Evolutionary conservation across 2,329 filamentous ascomycete species (phyloP).

Genomic region (Aureobasidium sp.): DNA sequence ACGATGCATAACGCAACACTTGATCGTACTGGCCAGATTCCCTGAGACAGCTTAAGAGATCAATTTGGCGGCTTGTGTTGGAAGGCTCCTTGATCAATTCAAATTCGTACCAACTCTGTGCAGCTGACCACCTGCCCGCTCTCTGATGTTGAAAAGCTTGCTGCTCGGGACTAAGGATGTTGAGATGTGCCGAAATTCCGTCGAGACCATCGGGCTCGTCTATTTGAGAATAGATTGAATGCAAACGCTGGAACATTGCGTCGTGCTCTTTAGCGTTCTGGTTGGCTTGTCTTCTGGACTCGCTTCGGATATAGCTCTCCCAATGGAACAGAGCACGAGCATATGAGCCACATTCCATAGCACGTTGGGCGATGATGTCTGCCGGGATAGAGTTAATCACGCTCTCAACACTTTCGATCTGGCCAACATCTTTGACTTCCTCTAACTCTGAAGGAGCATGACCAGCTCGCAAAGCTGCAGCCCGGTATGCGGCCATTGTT

Average conservation of each 20-base stretch:
- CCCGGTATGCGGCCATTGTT: constrained; percentile 34
- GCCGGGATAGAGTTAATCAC: constrained; percentile 64
- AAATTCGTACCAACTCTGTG: constrained; percentile 96
- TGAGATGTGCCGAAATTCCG: constrained; percentile 82
- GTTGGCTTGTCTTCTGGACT: constrained; percentile 32
- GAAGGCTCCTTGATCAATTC: constrained; percentile 61
- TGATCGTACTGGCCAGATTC: constrained; percentile 72
- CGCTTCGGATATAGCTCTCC: constrained; percentile 75
- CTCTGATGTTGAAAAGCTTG: constrained; percentile 90
- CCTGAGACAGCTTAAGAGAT: constrained; percentile 79
- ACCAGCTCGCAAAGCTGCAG: constrained; percentile 39
- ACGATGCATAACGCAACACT: constrained; percentile 13
- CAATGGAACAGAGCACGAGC: constrained; percentile 88
- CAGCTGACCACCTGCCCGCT: constrained; percentile 85
- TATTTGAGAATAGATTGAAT: constrained; percentile 93
- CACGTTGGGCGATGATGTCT: constrained; percentile 69
- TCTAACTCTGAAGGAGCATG: constrained; percentile 42
- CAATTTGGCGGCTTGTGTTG: constrained; percentile 69
- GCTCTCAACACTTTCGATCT: constrained; percentile 60
- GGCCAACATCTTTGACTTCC: constrained; percentile 46
- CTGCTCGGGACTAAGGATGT: constrained; percentile 83
- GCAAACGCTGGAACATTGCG: constrained; percentile 64
- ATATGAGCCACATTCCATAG: constrained; percentile 91
- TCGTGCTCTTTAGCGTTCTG: constrained; percentile 46
- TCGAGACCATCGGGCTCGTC: constrained; percentile 96